Base-by-base conservation (phyloP, 768 basidiomycete genomes). In the Lactarius quietus region DNA sequence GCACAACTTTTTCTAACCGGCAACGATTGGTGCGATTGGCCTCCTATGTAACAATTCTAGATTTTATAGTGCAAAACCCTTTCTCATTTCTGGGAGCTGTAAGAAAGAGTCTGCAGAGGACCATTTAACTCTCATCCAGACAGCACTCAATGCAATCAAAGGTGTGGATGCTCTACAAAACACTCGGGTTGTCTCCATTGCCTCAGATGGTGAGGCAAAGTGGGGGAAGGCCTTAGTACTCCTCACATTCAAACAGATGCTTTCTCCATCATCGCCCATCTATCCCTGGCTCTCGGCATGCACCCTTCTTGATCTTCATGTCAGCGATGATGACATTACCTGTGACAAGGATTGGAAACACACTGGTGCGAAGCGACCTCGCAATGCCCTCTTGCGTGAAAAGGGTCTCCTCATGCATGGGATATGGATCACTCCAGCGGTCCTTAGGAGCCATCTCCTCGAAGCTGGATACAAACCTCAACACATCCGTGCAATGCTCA, bases 281-380 rank as follows among this genome's bases (percentile, higher is more conserved):
- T 62, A 62, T 41, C 26, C 18, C 1, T n/a, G n/a, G 18, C 18
- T 62, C 3, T 17, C 17, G 7, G 6, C 14, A 3, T 35, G 52
- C 4, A 0, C 23, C 0, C 38, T 62, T 3, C 18, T 62, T 3
- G 52, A 62, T 18, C 26, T 43, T 1, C 35, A 38, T 20, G 52
- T 62, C 15, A 55, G 65, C 1, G 20, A 39, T 1, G 64, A 66
- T 15, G 64, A 61, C 45, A 36, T 66, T 23, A 66, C 60, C 1
- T 20, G 53, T 3, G 56, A 66, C 35, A 59, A 57, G 15, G 60
- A 66, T 10, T 57, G 39, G 29, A 66, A 66, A 20, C 60, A 66
- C 8, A 10, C 51, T 3, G n/a, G 45, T 14, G 39, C 39, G 6
- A 63, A 63, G 23, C 38, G 33, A 3, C 38, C 57, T 0, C 28